These are phyloP conservation scores for Nigrospora osmanthi DNA, from an alignment of 2,329 filamentous ascomycete species.

Conservation along the genomic window DNA sequence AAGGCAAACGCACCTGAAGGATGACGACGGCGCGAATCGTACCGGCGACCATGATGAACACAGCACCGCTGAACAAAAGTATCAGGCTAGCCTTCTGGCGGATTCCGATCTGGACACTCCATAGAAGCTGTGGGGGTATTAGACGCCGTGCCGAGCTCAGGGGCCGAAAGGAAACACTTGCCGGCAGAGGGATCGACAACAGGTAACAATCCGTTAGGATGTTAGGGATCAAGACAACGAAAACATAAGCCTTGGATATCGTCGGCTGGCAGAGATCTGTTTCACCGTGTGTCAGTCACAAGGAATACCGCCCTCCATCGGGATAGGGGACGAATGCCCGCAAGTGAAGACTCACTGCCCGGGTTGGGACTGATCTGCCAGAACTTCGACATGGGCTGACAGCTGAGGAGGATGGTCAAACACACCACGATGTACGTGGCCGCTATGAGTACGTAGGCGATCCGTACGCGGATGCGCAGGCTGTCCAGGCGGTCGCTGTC, in stretches of 20 bases:
- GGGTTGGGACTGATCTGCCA: constrained; percentile 42
- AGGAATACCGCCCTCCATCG: background rate
- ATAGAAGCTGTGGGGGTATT: constrained; percentile 29
- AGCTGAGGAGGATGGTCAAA: constrained; percentile 35
- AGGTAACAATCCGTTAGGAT: constrained; percentile 37
- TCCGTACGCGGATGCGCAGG: constrained; percentile 25
- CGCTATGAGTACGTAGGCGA: constrained; percentile 32
- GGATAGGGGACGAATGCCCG: constrained; percentile 3
- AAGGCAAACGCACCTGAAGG: constrained; percentile 16
- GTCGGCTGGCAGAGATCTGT: constrained; percentile 33
- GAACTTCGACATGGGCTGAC: constrained; percentile 34
- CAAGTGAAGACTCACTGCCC: constrained; percentile 27
- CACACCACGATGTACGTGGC: constrained; percentile 33
- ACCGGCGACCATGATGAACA: constrained; percentile 39
- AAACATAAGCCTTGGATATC: constrained; percentile 32
- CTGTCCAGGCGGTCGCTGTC: constrained; percentile 27
- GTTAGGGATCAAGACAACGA: constrained; percentile 32
- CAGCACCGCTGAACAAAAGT: constrained; percentile 36
- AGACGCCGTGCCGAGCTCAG: background rate
- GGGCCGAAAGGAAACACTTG: constrained; percentile 10
- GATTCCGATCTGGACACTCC: constrained; percentile 32
- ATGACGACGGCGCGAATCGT: constrained; percentile 38
- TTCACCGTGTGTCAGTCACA: background rate
- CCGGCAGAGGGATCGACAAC: constrained; percentile 36
- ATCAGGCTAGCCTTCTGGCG: constrained; percentile 31